phyloP scores from a whole-genome alignment of 2,329 filamentous ascomycete species.

The Rutstroemia sydowiana region DNA sequence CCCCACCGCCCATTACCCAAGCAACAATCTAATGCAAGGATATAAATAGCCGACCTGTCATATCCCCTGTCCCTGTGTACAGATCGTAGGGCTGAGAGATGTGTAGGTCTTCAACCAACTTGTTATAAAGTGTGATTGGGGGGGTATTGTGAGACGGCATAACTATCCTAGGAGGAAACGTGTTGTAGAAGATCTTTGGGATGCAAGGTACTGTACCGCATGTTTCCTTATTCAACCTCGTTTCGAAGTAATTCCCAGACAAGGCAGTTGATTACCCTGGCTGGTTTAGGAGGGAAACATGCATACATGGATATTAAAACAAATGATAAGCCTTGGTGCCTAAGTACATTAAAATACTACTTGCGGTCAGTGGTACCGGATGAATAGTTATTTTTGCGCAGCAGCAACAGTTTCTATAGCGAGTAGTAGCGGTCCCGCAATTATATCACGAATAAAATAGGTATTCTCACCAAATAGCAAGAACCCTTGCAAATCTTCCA shows the following conservation, averaged over 20 bases:
- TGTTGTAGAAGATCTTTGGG: slow-evolving; percentile 4
- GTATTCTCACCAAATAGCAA: too few species aligned
- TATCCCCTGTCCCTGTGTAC: background rate
- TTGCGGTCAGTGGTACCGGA: background rate
- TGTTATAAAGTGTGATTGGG: slow-evolving; percentile 1
- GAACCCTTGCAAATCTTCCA: too few species aligned
- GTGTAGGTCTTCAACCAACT: background rate
- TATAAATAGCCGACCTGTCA: slow-evolving; percentile 10
- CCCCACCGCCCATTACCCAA: background rate
- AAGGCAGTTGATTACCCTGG: background rate
- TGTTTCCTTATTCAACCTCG: too few species aligned
- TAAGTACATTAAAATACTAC: too few species aligned
- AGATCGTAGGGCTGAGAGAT: slow-evolving; percentile 11
- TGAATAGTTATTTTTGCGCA: background rate
- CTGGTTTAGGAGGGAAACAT: too few species aligned
- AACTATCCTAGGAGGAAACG: slow-evolving; percentile 6
- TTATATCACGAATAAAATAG: background rate
- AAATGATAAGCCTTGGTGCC: too few species aligned
- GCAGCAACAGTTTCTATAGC: background rate
- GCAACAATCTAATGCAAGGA: background rate
- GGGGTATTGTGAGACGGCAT: background rate
- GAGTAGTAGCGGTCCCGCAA: background rate
- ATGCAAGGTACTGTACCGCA: slow-evolving; percentile 5
- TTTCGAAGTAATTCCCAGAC: background rate
- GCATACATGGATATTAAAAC: too few species aligned